Evolutionary conservation across 768 basidiomycete genomes (phyloP).

Genomic region (Leccinum variicolor): DNA sequence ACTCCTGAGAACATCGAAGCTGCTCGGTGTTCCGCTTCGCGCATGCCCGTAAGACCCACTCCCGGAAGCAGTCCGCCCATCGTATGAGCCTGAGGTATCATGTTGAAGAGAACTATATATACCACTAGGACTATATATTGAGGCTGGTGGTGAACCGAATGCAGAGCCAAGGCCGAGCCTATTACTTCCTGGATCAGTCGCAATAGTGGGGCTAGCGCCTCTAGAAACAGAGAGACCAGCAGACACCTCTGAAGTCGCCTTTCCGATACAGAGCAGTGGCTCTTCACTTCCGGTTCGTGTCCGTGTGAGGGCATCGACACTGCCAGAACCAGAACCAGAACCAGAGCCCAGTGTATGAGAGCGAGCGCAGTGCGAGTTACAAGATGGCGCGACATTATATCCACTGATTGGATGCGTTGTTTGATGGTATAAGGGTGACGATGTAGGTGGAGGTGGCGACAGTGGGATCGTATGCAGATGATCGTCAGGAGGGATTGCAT

Average conservation of each 20-base stretch:
- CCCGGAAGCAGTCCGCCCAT: slow-evolving; percentile 16
- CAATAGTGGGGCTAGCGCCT: slow-evolving; percentile 5
- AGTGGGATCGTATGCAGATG: slow-evolving; percentile 15
- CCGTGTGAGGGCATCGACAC: slow-evolving; percentile 25
- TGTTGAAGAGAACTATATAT: slow-evolving; percentile 4
- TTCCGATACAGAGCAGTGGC: slow-evolving; percentile 21
- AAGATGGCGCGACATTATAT: slow-evolving; percentile 24
- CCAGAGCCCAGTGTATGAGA: slow-evolving; percentile 30
- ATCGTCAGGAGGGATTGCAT: slow-evolving; percentile 13
- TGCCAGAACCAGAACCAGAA: slow-evolving; percentile 21
- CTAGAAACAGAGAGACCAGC: slow-evolving; percentile 2
- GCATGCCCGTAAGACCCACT: slow-evolving; percentile 24
- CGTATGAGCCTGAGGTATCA: slow-evolving; percentile 21
- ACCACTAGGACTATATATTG: slow-evolving; percentile 18
- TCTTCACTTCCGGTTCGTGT: slow-evolving; percentile 32
- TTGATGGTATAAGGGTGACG: slow-evolving; percentile 2
- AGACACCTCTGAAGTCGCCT: slow-evolving; percentile 3
- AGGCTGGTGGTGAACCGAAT: slow-evolving; percentile 26
- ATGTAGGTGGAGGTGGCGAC: slow-evolving; percentile 24
- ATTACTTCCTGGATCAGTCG: slow-evolving; percentile 10
- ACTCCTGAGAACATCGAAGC: slow-evolving; percentile 25
- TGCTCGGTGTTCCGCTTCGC: slow-evolving; percentile 26
- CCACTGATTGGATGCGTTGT: slow-evolving; percentile 17
- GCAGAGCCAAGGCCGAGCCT: slow-evolving; percentile 26
- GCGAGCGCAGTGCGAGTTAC: slow-evolving; percentile 23